phyloP scores from a whole-genome alignment of 306 rosid species.

The Quercus alba region DNA sequence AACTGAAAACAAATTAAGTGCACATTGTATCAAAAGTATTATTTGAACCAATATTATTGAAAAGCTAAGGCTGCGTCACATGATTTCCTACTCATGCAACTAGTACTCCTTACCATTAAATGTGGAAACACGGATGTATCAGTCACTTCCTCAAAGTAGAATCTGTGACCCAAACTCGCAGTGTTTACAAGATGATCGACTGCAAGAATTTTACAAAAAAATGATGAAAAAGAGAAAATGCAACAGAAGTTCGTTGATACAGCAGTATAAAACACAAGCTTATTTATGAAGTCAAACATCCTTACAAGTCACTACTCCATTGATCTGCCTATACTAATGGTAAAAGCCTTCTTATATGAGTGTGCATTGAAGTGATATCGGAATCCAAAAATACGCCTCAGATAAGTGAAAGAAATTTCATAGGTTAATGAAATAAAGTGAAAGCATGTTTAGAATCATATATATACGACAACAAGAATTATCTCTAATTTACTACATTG shows the following conservation, averaged over 20 bases:
- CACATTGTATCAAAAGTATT: not conserved
- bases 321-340: no score
- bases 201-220: slow-evolving; percentile 30
- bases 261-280: not conserved
- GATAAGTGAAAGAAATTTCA: not conserved
- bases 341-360: no score
- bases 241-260: not conserved
- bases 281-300: not conserved
- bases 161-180: slow-evolving; percentile 85
- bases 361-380: not conserved
- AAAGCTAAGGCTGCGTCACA: not conserved
- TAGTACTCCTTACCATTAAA: slow-evolving; percentile 50
- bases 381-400: not conserved
- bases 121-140: slow-evolving; percentile 81
- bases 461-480: no score
- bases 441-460: no score
- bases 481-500: no score
- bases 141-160: slow-evolving; percentile 79
- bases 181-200: slow-evolving; percentile 88
- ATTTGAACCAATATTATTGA: not conserved
- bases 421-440: not conserved
- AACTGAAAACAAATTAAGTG: not conserved
- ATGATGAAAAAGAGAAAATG: not conserved
- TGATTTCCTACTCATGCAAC: not conserved
- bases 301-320: no score